Evolutionary conservation across 495 filamentous ascomycete species (phyloP).

Genomic region (Trichoderma erinaceum): DNA sequence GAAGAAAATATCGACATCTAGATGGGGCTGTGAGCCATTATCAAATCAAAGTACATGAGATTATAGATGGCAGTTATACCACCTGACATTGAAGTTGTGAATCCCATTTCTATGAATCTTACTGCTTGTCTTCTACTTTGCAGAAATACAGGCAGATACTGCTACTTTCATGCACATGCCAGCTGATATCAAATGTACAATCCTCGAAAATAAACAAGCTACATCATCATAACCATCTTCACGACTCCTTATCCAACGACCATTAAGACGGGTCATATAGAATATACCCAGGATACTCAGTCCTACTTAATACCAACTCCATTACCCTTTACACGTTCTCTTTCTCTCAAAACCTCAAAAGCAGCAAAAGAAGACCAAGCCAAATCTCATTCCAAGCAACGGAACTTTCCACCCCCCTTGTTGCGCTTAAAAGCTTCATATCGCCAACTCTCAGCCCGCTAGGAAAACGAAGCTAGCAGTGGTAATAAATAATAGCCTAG

Average conservation of each 20-base stretch:
- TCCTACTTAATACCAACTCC: no score
- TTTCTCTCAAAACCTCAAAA: not conserved
- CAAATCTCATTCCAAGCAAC: not conserved
- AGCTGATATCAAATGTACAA: no score
- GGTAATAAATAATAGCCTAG: not conserved
- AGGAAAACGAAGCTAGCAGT: not conserved
- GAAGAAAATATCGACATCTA: not conserved
- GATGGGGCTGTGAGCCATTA: not conserved
- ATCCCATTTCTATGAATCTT: no score
- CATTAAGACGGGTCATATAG: no score
- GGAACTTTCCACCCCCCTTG: not conserved
- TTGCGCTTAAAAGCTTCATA: not conserved
- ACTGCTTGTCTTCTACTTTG: not conserved
- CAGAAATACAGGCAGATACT: no score
- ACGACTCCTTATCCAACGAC: no score
- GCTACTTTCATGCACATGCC: no score
- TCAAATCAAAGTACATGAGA: not conserved
- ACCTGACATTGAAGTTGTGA: no score
- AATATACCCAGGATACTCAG: no score
- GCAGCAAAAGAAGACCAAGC: not conserved
- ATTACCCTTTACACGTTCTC: not conserved
- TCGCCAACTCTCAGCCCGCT: not conserved
- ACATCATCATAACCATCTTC: no score
- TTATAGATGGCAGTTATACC: not conserved
- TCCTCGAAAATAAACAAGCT: no score